These are phyloP conservation scores for Candida railenensis DNA, from an alignment of 805 yeast genomes.

Conservation along the genomic window DNA sequence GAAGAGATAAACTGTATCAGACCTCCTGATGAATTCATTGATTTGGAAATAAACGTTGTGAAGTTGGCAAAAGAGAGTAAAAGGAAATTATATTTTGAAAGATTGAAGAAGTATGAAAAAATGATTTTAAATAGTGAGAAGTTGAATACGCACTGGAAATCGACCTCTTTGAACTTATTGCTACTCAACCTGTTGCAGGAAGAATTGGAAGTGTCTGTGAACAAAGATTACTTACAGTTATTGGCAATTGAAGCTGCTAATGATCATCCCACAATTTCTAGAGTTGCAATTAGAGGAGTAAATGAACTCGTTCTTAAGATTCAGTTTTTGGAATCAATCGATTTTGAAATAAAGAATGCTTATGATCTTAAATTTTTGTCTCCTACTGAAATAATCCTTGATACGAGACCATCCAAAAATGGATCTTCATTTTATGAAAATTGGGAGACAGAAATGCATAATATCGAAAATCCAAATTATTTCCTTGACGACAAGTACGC, in stretches of 20 bases:
- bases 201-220: conserved; percentile 47
- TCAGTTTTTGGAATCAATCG: conserved; percentile 42
- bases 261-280: conserved; percentile 69
- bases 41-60: conserved; percentile 58
- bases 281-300: conserved; percentile 59
- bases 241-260: conserved; percentile 49
- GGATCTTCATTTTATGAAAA: conserved; percentile 33
- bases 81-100: conserved; percentile 39
- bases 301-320: conserved; percentile 51
- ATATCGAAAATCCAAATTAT: conserved; percentile 45
- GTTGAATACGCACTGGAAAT: conserved; percentile 55
- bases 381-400: conserved; percentile 38
- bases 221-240: conserved; percentile 38
- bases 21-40: conserved; percentile 62
- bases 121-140: conserved; percentile 24
- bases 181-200: conserved; percentile 53
- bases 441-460: conserved; percentile 54
- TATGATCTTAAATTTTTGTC: conserved; percentile 36
- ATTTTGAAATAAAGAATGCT: conserved; percentile 46
- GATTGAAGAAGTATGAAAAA: conserved; percentile 45
- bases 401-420: conserved; percentile 31
- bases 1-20: conserved; percentile 43
- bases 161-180: conserved; percentile 46
- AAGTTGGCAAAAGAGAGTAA: conserved; percentile 63
- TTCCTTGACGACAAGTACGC: conserved; percentile 55